Conservation (phyloP, 176 grass and related monocot species). For the Microstegium vimineum region DNA sequence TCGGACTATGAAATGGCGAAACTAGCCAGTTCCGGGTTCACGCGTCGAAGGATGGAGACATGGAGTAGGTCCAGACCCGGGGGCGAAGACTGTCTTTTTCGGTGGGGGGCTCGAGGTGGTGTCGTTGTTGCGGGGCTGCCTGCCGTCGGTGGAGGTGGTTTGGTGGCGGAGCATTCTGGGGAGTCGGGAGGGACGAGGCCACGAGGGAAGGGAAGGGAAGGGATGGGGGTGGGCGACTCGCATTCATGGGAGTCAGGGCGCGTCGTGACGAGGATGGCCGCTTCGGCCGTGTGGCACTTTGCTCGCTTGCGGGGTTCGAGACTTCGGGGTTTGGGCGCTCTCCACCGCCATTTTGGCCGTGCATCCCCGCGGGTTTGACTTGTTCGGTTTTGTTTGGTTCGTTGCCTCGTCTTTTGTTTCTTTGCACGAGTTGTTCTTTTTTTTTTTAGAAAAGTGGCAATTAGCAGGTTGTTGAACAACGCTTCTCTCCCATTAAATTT, state of each 20-base stretch:
- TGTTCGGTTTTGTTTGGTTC: neutral
- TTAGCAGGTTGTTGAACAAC: too few species aligned
- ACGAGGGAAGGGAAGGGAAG: neutral
- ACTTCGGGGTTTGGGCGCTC: neutral
- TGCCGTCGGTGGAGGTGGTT: conserved; percentile 46
- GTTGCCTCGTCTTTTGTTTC: neutral
- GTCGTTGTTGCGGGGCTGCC: conserved; percentile 16
- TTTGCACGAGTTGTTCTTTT: neutral
- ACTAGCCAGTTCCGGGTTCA: neutral
- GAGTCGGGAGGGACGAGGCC: neutral
- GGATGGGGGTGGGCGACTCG: neutral
- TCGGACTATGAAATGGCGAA: neutral
- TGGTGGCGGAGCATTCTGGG: conserved; percentile 41
- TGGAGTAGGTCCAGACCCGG: neutral
- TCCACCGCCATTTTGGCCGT: conserved; percentile 10
- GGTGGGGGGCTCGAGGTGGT: neutral
- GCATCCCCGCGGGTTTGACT: conserved; percentile 18
- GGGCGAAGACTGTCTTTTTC: conserved; percentile 3
- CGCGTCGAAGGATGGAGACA: neutral
- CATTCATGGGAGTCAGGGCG: neutral
- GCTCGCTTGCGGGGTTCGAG: neutral
- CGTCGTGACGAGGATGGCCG: neutral
- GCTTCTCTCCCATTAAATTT: too few species aligned
- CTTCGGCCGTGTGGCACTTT: conserved; percentile 20
- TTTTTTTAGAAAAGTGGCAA: too few species aligned